Evolutionary conservation across 179 eudicot genomes (phyloP).

Genomic region (Amaranthus tricolor): DNA sequence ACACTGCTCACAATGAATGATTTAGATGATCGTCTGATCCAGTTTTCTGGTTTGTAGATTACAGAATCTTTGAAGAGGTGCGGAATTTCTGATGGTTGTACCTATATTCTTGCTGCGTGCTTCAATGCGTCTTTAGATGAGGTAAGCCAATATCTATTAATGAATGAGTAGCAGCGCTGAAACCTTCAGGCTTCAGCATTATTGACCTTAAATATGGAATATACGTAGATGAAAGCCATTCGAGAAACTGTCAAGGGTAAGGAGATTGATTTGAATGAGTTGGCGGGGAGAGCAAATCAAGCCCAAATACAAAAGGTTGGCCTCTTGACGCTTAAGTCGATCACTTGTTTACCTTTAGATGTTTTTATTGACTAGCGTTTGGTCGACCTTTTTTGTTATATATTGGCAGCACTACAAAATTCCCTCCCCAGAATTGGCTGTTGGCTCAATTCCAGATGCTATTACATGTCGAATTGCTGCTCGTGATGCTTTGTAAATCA

Average conservation of each 20-base stretch:
- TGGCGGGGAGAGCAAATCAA: slow-evolving; percentile 60
- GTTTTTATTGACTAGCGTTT: background rate
- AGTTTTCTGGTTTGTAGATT: slow-evolving; percentile 40
- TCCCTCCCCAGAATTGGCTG: slow-evolving; percentile 53
- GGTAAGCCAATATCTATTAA: slow-evolving; percentile 18
- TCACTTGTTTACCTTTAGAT: background rate
- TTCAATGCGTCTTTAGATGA: slow-evolving; percentile 40
- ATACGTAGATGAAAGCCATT: slow-evolving; percentile 50
- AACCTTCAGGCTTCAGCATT: background rate
- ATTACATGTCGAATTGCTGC: slow-evolving; percentile 87
- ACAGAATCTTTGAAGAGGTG: slow-evolving; percentile 91
- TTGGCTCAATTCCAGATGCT: slow-evolving; percentile 78
- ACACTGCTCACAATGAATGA: background rate
- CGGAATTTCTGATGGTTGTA: slow-evolving; percentile 73
- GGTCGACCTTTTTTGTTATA: background rate
- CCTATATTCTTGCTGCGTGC: slow-evolving; percentile 80
- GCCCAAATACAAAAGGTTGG: slow-evolving; percentile 74
- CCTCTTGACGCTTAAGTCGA: slow-evolving; percentile 6
- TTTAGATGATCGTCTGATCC: background rate
- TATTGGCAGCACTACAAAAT: slow-evolving; percentile 73
- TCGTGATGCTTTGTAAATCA: slow-evolving; percentile 67
- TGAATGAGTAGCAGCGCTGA: background rate
- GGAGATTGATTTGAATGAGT: slow-evolving; percentile 70
- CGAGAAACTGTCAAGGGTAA: slow-evolving; percentile 60
- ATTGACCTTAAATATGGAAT: slow-evolving; percentile 8